Base-by-base conservation (phyloP, 2,329 filamentous ascomycete genomes). In the Diaporthe humulicola region DNA sequence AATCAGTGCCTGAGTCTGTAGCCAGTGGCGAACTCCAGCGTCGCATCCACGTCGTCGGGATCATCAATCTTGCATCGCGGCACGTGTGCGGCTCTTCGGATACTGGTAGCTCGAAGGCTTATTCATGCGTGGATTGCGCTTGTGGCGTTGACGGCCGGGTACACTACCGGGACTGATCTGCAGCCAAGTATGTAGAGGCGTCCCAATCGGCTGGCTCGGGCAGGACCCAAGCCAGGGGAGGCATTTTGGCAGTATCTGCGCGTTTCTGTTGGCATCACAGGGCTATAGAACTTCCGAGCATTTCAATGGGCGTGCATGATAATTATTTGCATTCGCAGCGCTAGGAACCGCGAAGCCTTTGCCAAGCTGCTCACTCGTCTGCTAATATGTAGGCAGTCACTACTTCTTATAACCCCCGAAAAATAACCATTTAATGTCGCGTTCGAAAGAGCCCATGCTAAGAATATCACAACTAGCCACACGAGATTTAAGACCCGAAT, bases 81-180 rank as follows among this genome's bases (percentile, higher is more conserved):
- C 64, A 54, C 64, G 52, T 69, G 52, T 69, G 48, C 64, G 64
- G 64, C 64, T 69, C 64, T 69, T 69, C 64, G 45, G 60, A 30
- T 48, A 28, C 38, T 42, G 60, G 60, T 64, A 64, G 45, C 48
- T 38, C 4, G n/a, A 36, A 40, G 33, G 64, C 45, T 67, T 67
- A 54, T 40, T 54, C n/a, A 22, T 54, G 45, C 45, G 22, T 38
- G 48, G 22, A 38, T 38, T 22, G 33, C 19, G 30, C 45, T 52
- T 67, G 64, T 67, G 64, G 61, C 64, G 64, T 67, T 50, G 30
- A n/a, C 9, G n/a, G 14, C 38, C 61, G 28, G 45, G 45, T 30
- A 17, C 48, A 67, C 64, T 67, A 17, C 45, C 64, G 64, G 64
- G 64, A 67, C 64, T 3, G 64, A 67, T 67, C 64, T 69, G 64